phyloP scores from a whole-genome alignment of 179 eudicot species.

The Pouteria campechiana region DNA sequence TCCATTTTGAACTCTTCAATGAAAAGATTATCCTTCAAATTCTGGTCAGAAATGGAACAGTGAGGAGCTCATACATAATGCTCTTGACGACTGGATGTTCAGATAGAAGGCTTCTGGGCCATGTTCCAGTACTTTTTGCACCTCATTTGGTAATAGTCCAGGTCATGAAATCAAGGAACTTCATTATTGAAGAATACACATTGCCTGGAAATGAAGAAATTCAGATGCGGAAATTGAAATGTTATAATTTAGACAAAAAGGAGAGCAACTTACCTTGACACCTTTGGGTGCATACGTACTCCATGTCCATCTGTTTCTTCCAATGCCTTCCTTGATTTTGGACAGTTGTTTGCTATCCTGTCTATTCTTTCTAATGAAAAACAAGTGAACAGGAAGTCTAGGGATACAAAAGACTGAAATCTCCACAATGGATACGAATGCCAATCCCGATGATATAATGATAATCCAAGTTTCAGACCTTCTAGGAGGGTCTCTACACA shows the following conservation, averaged over 20 bases:
- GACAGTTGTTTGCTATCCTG: too few relatives aligned
- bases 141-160: neutral
- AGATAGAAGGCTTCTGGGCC: constrained; percentile 30
- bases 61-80: too few relatives aligned
- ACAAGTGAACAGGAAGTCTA: too few relatives aligned
- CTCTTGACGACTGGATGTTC: too few relatives aligned
- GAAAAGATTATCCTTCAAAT: too few relatives aligned
- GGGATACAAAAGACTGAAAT: constrained; percentile 32
- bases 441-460: constrained; percentile 35
- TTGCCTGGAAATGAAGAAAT: neutral
- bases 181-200: neutral
- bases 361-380: too few relatives aligned
- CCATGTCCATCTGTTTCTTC: constrained; percentile 93
- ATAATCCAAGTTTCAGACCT: constrained; percentile 19
- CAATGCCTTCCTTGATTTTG: constrained; percentile 71
- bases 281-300: constrained; percentile 66
- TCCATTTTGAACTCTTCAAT: too few relatives aligned
- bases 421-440: constrained; percentile 26
- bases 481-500: constrained; percentile 16
- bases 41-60: too few relatives aligned
- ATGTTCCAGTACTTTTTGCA: neutral
- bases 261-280: constrained; percentile 41
- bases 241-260: neutral
- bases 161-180: neutral
- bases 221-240: too few relatives aligned